Evolutionary conservation across 768 basidiomycete genomes (phyloP), one percentile per base, ranked within the genome.

Genomic region (Suillus bovinus): DNA sequence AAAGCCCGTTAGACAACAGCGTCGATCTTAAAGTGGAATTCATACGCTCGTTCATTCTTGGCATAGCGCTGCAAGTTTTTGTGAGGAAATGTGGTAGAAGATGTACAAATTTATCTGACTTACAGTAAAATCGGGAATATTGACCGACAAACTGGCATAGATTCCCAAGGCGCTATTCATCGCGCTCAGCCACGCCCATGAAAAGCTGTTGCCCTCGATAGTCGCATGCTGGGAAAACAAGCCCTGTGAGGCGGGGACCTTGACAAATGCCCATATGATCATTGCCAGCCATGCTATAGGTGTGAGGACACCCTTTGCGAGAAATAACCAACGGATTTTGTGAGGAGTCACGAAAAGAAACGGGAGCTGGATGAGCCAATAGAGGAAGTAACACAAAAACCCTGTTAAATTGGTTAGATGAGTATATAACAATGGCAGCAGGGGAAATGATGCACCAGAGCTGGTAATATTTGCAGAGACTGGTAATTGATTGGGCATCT

Each of bases 41-140:
- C 84, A 68, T 68, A 88, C 87, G 84, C 84, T 73, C 79, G 70
- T 70, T 88, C 86, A 58, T 80, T 82, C 68, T 84, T 88, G 1
- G 91, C 89, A 71, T 94, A 93, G 68, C 93, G 84, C 81, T 87
- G 36, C 5, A 50, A 29, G 54, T n/a, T 50, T 24, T 5, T 27
- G 39, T 63, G 6, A 69, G 67, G n/a, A 20, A 49, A 24, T 31
- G 24, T 17, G 4, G 10, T 13, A 58, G 31, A 11, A 41, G 20
- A 33, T 60, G 8, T 38, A 41, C 17, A 34, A n/a, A 39, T 5
- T 1, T 6, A 42, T 24, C 7, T 38, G 54, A 33, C 75, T 58
- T 62, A 80, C 77, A 16, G 92, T 93, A 67, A 95, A 93, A 73
- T 96, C 94, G 9, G 93, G 89, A 61, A 93, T 92, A 68, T 93